Evolutionary conservation across 768 basidiomycete genomes (phyloP), one percentile per base, ranked within the genome.

Genomic region (Pleurotus platypus): DNA sequence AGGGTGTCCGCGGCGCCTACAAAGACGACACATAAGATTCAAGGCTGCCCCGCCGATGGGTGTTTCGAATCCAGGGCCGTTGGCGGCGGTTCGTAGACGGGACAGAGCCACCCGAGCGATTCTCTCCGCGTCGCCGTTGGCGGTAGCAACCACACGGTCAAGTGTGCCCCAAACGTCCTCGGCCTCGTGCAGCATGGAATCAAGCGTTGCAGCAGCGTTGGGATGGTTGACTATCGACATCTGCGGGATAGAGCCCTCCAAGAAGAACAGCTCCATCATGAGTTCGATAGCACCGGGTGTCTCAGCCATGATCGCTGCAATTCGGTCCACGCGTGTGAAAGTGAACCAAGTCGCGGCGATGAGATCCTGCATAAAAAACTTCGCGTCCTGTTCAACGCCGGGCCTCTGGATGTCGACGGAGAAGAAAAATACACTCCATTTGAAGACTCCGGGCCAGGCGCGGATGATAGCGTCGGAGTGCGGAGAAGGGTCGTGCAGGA

Each of bases 391-490:
- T 12, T 60, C 46, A n/a, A 58, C 54, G 22, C 60, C 55, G 22
- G 50, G 47, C 27, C 60, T 51, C 35, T 66, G 59, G 39, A 70
- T 60, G 27, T 69, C 66, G 4, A 62, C 58, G 8, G 64, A 59
- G 62, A 65, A 69, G 43, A 75, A 65, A 61, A 65, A 74, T 1
- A 61, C 63, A 49, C 70, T 69, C 73, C 75, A 75, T 58, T 72
- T 71, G 64, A 67, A 73, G 13, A 72, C 62, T 7, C 67, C 71
- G 1, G 67, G 70, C 73, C 74, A 76, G 3, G 64, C 67, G n/a
- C 64, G 55, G 5, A 63, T 57, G 13, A 72, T 60, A 6, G 58
- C 57, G 13, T 61, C 50, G 18, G 64, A 66, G 47, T 70, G 60
- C 7, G 62, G 47, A 1, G 60, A 61, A 8, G 61, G 49, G 26